A percentile compares a stretch with the other conserved stretches of the same genome.
Evolutionary conservation across 805 yeast genomes (phyloP).

Genomic region (Grigorovia yakushimaensis): DNA sequence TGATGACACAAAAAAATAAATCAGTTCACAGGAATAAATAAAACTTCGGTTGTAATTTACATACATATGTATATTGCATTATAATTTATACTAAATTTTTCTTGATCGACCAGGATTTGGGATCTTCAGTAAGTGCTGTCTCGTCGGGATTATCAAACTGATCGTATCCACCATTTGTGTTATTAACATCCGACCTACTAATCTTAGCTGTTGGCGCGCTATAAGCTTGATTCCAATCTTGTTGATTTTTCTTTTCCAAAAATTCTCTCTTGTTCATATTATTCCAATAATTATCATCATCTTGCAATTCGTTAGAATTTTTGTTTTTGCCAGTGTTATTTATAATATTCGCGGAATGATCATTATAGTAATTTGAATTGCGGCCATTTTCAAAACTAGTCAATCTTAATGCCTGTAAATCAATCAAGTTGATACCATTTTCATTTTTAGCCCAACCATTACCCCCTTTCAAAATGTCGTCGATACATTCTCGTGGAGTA

Average conservation of each 20-base stretch:
- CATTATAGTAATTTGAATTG: neutral
- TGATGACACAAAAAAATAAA: no score
- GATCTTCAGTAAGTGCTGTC: slow-evolving; percentile 11
- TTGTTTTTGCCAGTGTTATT: neutral
- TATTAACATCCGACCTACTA: neutral
- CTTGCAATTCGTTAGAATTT: slow-evolving; percentile 2
- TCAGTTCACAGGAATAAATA: neutral
- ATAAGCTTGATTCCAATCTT: slow-evolving; percentile 9
- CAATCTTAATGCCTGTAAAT: slow-evolving; percentile 23
- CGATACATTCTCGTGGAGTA: slow-evolving; percentile 61
- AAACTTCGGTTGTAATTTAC: neutral
- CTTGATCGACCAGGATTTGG: slow-evolving; percentile 22
- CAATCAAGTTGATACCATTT: slow-evolving; percentile 27
- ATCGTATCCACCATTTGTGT: slow-evolving; percentile 3
- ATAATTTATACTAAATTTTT: neutral
- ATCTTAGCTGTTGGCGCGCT: slow-evolving; percentile 1
- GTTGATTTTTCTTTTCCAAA: slow-evolving; percentile 19
- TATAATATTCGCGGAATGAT: neutral
- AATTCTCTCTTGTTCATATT: slow-evolving; percentile 22
- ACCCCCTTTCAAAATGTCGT: slow-evolving; percentile 65
- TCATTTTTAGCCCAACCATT: slow-evolving; percentile 50
- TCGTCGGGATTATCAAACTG: neutral
- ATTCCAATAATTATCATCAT: slow-evolving; percentile 12
- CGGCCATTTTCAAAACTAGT: slow-evolving; percentile 16
- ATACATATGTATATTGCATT: neutral